These are phyloP conservation scores for Haberlea rhodopensis DNA, from an alignment of 257 asterid genomes.

Conservation along the genomic window DNA sequence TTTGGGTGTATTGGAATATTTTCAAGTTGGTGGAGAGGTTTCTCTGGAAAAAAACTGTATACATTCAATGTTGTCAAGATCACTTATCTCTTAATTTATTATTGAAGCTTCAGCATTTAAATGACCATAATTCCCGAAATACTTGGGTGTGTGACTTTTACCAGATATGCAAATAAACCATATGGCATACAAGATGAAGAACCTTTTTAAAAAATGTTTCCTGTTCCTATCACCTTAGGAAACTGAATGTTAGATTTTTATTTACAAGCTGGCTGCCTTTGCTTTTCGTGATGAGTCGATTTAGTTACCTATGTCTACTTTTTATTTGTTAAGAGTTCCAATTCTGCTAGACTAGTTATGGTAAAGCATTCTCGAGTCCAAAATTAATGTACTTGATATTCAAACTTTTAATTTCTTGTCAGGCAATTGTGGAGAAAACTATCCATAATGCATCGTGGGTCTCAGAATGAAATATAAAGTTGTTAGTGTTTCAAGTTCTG, in stretches of 20 bases:
- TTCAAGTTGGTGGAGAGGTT: not conserved
- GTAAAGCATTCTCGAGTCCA: not conserved
- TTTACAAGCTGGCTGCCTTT: not conserved
- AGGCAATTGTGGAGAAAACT: not conserved
- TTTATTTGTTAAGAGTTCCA: not conserved
- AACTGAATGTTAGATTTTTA: too few species aligned
- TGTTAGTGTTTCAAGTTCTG: not conserved
- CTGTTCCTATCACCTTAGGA: too few species aligned
- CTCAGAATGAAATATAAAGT: not conserved
- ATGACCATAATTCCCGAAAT: not conserved
- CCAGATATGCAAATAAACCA: not conserved
- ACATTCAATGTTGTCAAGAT: not conserved
- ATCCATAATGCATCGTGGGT: not conserved
- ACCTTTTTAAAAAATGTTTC: too few species aligned
- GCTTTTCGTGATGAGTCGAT: not conserved
- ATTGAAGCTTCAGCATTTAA: not conserved
- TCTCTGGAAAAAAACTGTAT: not conserved
- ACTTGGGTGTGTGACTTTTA: not conserved
- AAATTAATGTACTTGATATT: not conserved
- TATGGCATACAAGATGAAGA: not conserved
- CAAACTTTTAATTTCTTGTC: not conserved
- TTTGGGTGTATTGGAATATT: not conserved
- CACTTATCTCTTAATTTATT: not conserved
- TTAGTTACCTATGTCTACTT: not conserved
- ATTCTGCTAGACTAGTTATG: not conserved